Evolutionary conservation across 1,284 basidiomycete genomes (phyloP), one percentile per base, ranked within the genome.

Genomic region (Flammula alnicola): DNA sequence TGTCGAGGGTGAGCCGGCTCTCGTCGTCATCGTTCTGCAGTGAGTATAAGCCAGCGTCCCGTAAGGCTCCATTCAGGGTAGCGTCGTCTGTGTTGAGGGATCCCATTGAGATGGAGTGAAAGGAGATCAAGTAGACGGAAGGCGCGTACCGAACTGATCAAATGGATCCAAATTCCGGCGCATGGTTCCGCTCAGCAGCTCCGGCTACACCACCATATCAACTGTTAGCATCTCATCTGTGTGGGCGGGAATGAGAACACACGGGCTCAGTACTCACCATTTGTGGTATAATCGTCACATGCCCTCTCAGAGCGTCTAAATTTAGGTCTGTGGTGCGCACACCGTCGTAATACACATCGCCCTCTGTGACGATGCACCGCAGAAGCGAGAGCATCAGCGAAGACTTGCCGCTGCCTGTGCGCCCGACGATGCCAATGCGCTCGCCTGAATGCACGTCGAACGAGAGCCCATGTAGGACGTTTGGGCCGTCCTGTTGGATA

Each of bases 371-470:
- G 27, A 86, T 80, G 61, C 81, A 77, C 20, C 76, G 63, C 62
- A 84, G 61, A 62, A 85, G 63, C 25, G 72, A 63, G 57, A 83
- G 59, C 37, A 75, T 68, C 68, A 84, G 50, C 38, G 78, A 67
- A 39, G 76, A 78, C 70, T 90, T 90, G 43, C 87, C 87, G 51
- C 80, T 83, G 12, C 87, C 88, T 0, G 87, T 89, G 23, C 88
- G 75, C 11, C 88, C 87, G 17, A 85, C 83, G 79, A 36, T 41
- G 35, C 84, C 84, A 35, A 86, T 71, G 31, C 80, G 75, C 57
- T 84, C 78, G 11, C 84, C 83, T 26, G 77, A 75, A 45, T 75
- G 74, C 56, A 85, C 73, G 33, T 71, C 65, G 58, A 86, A 77
- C 5, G 76, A 75, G 27, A 86, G 60, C 37, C 77, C 66, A 48